phyloP scores from a whole-genome alignment of 257 asterid species.

The Solanum habrochaites region DNA sequence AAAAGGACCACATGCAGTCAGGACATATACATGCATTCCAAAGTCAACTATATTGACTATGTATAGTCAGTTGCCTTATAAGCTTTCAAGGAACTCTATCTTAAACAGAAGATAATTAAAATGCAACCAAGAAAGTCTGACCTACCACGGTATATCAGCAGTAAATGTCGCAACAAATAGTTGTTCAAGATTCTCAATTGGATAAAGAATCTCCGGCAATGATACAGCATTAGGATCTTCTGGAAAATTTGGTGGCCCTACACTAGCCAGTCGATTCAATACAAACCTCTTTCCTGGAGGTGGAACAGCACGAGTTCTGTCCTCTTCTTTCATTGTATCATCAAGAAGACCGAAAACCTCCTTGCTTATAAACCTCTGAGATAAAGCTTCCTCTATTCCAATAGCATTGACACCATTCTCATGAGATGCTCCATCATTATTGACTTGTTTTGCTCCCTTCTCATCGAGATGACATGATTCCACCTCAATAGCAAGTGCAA shows the following conservation, averaged over 20 bases:
- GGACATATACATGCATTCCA: background rate
- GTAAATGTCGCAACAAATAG: conserved; percentile 85
- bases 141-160: conserved; percentile 69
- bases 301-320: conserved; percentile 14
- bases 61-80: background rate
- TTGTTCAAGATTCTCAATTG: conserved; percentile 45
- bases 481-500: conserved; percentile 13
- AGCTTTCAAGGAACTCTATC: background rate
- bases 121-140: background rate
- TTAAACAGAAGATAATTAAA: background rate
- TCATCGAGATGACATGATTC: conserved; percentile 6
- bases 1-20: background rate
- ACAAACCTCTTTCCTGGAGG: conserved; percentile 73
- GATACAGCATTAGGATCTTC: conserved; percentile 41
- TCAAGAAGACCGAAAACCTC: conserved; percentile 11
- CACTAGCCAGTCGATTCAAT: conserved; percentile 48
- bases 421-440: conserved; percentile 3
- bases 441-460: conserved; percentile 7
- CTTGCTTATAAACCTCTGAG: conserved; percentile 2
- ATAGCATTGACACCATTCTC: conserved; percentile 8
- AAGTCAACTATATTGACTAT: background rate
- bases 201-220: conserved; percentile 68
- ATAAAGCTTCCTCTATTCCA: conserved; percentile 4
- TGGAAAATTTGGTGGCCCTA: conserved; percentile 25
- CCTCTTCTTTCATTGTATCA: conserved; percentile 13